A percentile compares a stretch with the other conserved stretches of the same genome.
phyloP scores from a whole-genome alignment of 805 yeast genomes.

The Kodamaea kakaduensis region DNA sequence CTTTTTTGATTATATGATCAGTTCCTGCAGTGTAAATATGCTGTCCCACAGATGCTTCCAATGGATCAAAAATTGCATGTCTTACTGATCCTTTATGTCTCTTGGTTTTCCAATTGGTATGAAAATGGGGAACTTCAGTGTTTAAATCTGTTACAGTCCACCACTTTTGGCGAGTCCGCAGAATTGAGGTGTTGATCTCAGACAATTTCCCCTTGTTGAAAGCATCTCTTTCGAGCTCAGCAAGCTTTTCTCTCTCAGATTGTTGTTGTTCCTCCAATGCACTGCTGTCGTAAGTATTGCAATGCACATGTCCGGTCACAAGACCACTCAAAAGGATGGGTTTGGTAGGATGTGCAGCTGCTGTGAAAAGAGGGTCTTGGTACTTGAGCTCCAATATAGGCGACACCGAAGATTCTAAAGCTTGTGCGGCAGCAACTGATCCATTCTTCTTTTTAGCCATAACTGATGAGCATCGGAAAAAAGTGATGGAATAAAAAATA shows the following conservation, averaged over 20 bases:
- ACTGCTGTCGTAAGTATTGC: constrained; percentile 55
- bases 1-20: constrained; percentile 75
- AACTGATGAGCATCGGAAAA: constrained; percentile 1
- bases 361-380: constrained; percentile 66
- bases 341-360: constrained; percentile 73
- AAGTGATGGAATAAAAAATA: too few species aligned
- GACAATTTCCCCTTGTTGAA: constrained; percentile 21
- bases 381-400: constrained; percentile 47
- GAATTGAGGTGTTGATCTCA: constrained; percentile 23
- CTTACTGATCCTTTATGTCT: constrained; percentile 90
- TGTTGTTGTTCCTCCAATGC: constrained; percentile 34
- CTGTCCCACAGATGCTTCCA: constrained; percentile 43
- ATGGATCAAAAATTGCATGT: constrained; percentile 59
- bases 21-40: constrained; percentile 68
- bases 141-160: constrained; percentile 38
- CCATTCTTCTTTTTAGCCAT: constrained; percentile 26
- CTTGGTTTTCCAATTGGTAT: constrained; percentile 72
- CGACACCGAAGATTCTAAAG: constrained; percentile 30
- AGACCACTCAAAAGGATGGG: constrained; percentile 66
- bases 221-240: constrained; percentile 22
- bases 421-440: constrained; percentile 24
- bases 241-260: constrained; percentile 19
- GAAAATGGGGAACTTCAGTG: constrained; percentile 24
- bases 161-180: constrained; percentile 38
- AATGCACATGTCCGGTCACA: constrained; percentile 74